Base-by-base conservation (phyloP, 2,329 filamentous ascomycete species). In the Pezizomycotina sp. region DNA sequence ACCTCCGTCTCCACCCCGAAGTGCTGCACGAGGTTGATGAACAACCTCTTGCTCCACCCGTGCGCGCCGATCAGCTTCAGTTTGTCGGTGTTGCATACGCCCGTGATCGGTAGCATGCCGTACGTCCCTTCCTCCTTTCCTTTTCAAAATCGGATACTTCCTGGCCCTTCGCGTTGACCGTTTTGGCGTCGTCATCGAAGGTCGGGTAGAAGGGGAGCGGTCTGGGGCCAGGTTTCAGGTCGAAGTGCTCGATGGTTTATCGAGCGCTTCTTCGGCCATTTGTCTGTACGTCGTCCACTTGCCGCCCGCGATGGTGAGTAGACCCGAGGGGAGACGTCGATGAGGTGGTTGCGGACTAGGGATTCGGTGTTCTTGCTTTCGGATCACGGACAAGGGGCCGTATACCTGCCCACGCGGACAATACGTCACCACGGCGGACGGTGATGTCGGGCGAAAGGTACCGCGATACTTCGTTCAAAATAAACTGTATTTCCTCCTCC, bases 251-350 rank as follows among this genome's bases (percentile, higher is more conserved):
- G 55, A 89, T 68, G 6, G 81, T 78, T 78, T 74, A 52, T 91
- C 80, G 27, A 92, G 80, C 27, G 77, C 78, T 55, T 91, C 80
- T 58, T 92, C 80, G 14, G 81, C 79, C 82, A 92, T 91, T 58
- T 91, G 79, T 38, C 82, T 75, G 60, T 91, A 91, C 1, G 82
- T 91, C 2, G 82, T 91, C 82, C 82, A 91, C 60, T 92, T 91
- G 30, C 82, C 82, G 49, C 82, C 82, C 18, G 80, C 80, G 53
- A 80, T 84, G 21, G 82, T 92, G 47, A 92, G 61, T 13, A 91
- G 66, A 7, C 82, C 82, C 5, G 78, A 81, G 2, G 68, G n/a
- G 80, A 86, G 31, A 80, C 66, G 42, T 81, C 76, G 48, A 91
- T 70, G 27, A 92, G 65, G 55, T 91, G 82, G 56, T 84, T 91